Evolutionary conservation across 2,329 filamentous ascomycete species (phyloP).

Genomic region (Penicillium olsonii): DNA sequence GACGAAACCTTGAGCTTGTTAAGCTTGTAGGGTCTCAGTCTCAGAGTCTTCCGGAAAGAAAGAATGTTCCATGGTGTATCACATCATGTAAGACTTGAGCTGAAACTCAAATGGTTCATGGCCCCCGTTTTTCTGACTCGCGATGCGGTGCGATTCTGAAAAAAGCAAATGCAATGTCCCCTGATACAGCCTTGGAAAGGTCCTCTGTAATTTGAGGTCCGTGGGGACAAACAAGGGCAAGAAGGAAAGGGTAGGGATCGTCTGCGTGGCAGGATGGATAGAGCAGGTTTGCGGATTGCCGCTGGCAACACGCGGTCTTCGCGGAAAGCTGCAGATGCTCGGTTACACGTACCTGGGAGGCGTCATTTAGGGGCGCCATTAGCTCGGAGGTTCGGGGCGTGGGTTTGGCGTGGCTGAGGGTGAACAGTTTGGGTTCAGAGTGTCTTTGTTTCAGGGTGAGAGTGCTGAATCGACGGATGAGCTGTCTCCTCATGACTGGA

Average conservation of each 20-base stretch:
- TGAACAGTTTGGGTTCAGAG: not conserved
- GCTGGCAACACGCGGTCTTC: constrained; percentile 9
- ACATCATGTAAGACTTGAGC: constrained; percentile 1
- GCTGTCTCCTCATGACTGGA: constrained; percentile 8
- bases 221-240: not conserved
- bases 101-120: constrained; percentile 6
- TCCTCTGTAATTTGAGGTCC: no score
- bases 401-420: not conserved
- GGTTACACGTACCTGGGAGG: constrained; percentile 25
- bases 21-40: not conserved
- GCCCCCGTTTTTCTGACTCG: not conserved
- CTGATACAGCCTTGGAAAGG: no score
- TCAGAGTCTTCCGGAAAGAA: constrained; percentile 1
- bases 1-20: not conserved
- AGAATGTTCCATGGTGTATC: constrained; percentile 7
- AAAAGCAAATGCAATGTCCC: no score
- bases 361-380: constrained; percentile 30
- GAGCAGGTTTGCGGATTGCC: constrained; percentile 1
- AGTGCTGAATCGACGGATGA: constrained; percentile 3
- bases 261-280: constrained; percentile 10
- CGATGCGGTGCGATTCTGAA: not conserved
- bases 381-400: not conserved
- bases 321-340: constrained; percentile 11
- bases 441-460: not conserved
- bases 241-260: not conserved